These are phyloP conservation scores for Trichoderma sp. DNA, from an alignment of 2,329 filamentous ascomycete species.

Conservation along the genomic window DNA sequence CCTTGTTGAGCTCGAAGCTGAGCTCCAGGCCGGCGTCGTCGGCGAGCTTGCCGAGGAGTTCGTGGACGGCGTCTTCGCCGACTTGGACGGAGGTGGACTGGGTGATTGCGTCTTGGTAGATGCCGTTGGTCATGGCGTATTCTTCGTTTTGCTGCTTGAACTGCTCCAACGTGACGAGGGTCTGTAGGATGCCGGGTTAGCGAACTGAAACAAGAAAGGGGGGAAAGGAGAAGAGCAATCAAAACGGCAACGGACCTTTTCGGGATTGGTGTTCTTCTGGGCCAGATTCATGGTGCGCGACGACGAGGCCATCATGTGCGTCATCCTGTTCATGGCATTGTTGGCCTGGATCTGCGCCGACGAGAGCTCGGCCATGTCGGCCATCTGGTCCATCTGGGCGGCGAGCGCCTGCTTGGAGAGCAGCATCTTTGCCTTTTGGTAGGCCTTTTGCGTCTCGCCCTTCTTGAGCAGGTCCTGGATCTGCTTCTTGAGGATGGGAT, in stretches of 20 bases:
- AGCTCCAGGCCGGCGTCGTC: constrained; percentile 86
- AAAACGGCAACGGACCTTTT: constrained; percentile 41
- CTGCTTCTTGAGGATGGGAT: constrained; percentile 59
- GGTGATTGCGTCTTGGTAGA: constrained; percentile 82
- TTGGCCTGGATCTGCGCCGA: constrained; percentile 62
- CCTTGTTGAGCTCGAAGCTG: constrained; percentile 65
- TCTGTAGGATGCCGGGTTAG: constrained; percentile 30
- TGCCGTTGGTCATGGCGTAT: constrained; percentile 63
- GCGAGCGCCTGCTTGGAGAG: constrained; percentile 60
- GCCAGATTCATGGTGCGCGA: constrained; percentile 57
- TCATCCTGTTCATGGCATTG: constrained; percentile 64
- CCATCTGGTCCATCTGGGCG: constrained; percentile 62
- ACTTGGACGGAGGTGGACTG: constrained; percentile 71
- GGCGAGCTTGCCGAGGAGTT: constrained; percentile 78
- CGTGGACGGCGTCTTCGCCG: constrained; percentile 80
- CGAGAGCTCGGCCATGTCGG: constrained; percentile 60
- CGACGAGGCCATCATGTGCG: constrained; percentile 59
- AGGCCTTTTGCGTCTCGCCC: constrained; percentile 60
- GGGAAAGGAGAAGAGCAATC: not conserved
- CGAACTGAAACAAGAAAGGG: not conserved
- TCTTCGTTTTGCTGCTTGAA: constrained; percentile 62
- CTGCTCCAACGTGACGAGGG: constrained; percentile 58
- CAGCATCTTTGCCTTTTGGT: constrained; percentile 61
- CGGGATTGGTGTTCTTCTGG: constrained; percentile 57
- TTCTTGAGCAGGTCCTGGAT: constrained; percentile 62